Base-by-base conservation (phyloP, 257 asterid genomes). In the Anisodus tanguticus region DNA sequence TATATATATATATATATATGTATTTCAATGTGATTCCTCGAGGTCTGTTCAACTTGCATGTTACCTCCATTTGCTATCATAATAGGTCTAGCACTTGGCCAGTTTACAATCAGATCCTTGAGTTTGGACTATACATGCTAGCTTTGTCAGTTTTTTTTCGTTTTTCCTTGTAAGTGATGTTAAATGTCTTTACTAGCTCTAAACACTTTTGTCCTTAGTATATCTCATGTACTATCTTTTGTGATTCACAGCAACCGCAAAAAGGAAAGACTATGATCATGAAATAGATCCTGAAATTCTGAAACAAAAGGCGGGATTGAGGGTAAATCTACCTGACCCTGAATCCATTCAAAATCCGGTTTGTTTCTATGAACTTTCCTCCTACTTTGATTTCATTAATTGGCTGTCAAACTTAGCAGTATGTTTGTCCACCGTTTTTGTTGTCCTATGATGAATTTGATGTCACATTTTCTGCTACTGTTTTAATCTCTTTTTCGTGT, bases 211-310 rank as follows among this genome's bases (percentile, higher is more conserved):
- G 37, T 80, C 55, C 15, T 80, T 17, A 45, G 69, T 22, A 35
- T 58, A 22, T 37, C 31, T 19, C 16, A 17, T 43, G 11, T 11
- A 79, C 17, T 82, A 6, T 85, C 67, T 79, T 70, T 71, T 72
- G 85, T 84, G 87, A 84, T 41, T 2, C 88, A 82, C 97, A 90
- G 69, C 80, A 66, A 12, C 86, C 88, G 49, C 55, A 39, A 93
- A 93, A 89, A 87, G 97, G 89, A 91, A 92, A 87, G 88, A 88
- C 62, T 83, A 41, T 54, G 89, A 89, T 85, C 86, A 83, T 78
- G 72, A 63, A 45, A 69, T 84, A 43, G 94, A 88, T 87, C 91
- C 85, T 86, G 92, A 83, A 89, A 87, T 88, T 84, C 83, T 79
- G 76, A 92, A 83, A 84, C 88, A 89, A 88, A 88, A 84, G 77